These are phyloP conservation scores for Solanum dulcamara DNA, from an alignment of 257 asterid species.

Conservation along the genomic window DNA sequence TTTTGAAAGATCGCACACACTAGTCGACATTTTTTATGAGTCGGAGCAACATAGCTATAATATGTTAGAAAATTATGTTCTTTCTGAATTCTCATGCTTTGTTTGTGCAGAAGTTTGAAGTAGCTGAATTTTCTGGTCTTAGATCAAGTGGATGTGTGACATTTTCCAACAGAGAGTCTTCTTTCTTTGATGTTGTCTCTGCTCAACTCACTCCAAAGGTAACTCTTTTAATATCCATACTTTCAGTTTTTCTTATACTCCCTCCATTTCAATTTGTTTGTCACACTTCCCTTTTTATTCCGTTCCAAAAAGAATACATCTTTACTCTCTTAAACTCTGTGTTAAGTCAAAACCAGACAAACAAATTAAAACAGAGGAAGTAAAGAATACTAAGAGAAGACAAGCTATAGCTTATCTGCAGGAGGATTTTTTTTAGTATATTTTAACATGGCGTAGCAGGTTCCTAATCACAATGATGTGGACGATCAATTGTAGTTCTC, in stretches of 20 bases:
- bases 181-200: slow-evolving; percentile 56
- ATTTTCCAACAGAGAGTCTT: slow-evolving; percentile 38
- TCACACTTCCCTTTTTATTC: too few species aligned
- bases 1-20: neutral
- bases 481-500: neutral
- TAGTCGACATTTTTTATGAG: neutral
- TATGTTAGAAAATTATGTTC: neutral
- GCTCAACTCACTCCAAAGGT: slow-evolving; percentile 70
- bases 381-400: neutral
- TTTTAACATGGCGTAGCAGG: neutral
- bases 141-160: slow-evolving; percentile 49
- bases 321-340: too few species aligned
- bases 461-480: neutral
- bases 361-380: too few species aligned
- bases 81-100: neutral
- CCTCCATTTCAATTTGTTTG: too few species aligned
- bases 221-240: neutral
- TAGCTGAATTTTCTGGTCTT: slow-evolving; percentile 62
- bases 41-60: neutral
- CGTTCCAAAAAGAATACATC: too few species aligned
- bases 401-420: neutral
- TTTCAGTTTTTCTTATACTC: neutral
- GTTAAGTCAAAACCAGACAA: too few species aligned
- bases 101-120: slow-evolving; percentile 45
- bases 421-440: neutral